A percentile compares a stretch with the other conserved stretches of the same genome.
Conservation (phyloP, 2,329 filamentous ascomycete species). For the Phialocephala subalpina region DNA sequence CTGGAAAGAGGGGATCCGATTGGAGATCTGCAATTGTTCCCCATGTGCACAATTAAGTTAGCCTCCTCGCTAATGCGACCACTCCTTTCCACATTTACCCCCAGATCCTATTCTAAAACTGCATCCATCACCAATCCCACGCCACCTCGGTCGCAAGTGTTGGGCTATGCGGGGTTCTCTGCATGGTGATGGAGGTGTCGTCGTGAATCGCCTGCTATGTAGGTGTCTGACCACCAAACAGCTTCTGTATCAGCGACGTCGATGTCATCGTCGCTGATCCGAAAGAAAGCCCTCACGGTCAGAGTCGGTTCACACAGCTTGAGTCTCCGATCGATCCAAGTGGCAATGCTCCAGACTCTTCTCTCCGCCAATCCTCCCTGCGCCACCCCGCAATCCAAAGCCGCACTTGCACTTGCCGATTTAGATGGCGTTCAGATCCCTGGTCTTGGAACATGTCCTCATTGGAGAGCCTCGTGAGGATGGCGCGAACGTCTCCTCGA, state of each 20-base stretch:
- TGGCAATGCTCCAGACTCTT: neutral
- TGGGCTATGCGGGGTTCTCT: too few species aligned
- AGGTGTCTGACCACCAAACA: neutral
- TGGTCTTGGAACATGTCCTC: neutral
- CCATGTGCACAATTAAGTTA: slow-evolving; percentile 8
- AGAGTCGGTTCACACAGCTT: neutral
- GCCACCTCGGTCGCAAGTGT: too few species aligned
- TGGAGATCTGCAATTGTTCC: slow-evolving; percentile 3
- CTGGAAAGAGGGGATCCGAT: neutral
- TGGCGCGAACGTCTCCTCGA: slow-evolving; percentile 7
- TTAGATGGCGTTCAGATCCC: neutral
- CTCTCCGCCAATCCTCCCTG: neutral
- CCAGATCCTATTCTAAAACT: slow-evolving; percentile 11
- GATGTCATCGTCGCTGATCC: slow-evolving; percentile 7
- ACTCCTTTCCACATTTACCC: slow-evolving; percentile 24
- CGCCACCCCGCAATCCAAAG: neutral
- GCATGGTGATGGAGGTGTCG: too few species aligned
- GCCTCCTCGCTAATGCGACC: slow-evolving; percentile 12
- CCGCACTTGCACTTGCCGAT: slow-evolving; percentile 1
- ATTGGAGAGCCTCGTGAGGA: slow-evolving; percentile 13
- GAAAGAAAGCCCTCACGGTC: neutral
- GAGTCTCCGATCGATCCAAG: neutral
- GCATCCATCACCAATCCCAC: neutral
- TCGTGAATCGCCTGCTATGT: neutral
- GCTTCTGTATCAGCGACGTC: neutral